These are phyloP conservation scores for Salvia hispanica DNA, from an alignment of 257 asterid genomes.

Conservation along the genomic window DNA sequence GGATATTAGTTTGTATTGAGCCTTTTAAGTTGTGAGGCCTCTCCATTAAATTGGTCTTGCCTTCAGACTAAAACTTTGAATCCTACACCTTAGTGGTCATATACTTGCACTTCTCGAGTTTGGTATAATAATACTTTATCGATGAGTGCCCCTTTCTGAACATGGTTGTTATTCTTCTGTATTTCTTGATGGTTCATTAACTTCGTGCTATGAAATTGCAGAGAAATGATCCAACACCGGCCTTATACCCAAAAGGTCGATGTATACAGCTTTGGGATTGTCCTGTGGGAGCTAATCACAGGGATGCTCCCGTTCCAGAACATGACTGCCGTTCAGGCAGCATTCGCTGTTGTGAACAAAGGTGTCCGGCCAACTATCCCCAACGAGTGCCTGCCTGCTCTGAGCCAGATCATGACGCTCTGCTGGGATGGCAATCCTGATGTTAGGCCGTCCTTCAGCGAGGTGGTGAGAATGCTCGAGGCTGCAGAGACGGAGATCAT, in stretches of 20 bases:
- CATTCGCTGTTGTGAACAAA: constrained; percentile 94
- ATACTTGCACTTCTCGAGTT: background rate
- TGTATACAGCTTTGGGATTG: constrained; percentile 94
- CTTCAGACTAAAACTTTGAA: too few species aligned
- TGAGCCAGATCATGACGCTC: constrained; percentile 81
- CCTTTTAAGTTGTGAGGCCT: too few species aligned
- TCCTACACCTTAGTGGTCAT: background rate
- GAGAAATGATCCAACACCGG: constrained; percentile 99
- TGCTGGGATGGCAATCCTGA: constrained; percentile 95
- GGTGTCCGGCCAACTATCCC: constrained; percentile 88
- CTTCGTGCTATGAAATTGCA: constrained; percentile 41
- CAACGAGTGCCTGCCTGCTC: constrained; percentile 72
- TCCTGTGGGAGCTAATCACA: constrained; percentile 92
- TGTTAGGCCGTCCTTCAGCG: constrained; percentile 78
- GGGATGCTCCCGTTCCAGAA: constrained; percentile 97
- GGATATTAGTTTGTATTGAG: background rate
- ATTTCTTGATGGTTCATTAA: background rate
- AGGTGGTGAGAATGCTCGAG: constrained; percentile 86
- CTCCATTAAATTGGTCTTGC: too few species aligned
- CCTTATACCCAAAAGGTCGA: constrained; percentile 94
- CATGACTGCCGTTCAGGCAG: constrained; percentile 98
- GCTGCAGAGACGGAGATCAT: constrained; percentile 86
- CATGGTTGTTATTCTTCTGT: background rate
- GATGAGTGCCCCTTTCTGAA: background rate
- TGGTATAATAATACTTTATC: background rate